These are phyloP conservation scores for Syncephalastrum contaminatum DNA, from an alignment of 371 early-diverging fungal species.

Conservation along the genomic window DNA sequence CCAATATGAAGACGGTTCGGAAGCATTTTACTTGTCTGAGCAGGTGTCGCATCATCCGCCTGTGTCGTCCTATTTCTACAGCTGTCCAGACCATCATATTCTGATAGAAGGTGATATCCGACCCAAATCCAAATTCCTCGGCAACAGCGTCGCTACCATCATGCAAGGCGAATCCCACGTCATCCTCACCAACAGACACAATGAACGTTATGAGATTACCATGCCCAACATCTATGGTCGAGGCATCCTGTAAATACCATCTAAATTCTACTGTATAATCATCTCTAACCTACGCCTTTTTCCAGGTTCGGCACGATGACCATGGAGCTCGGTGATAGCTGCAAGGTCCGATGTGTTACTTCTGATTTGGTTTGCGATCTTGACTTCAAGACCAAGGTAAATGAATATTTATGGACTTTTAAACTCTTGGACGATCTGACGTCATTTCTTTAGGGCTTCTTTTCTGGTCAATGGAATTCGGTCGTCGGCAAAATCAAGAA, in stretches of 20 bases:
- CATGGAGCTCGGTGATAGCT: slow-evolving; percentile 88
- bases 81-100: slow-evolving; percentile 79
- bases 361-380: slow-evolving; percentile 77
- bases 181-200: slow-evolving; percentile 59
- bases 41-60: slow-evolving; percentile 97
- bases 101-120: slow-evolving; percentile 80
- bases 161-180: slow-evolving; percentile 80
- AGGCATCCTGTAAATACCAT: slow-evolving; percentile 58
- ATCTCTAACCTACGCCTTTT: slow-evolving; percentile 12
- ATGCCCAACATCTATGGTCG: slow-evolving; percentile 95
- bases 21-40: slow-evolving; percentile 82
- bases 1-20: slow-evolving; percentile 65
- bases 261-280: background rate
- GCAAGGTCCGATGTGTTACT: slow-evolving; percentile 72
- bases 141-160: slow-evolving; percentile 92
- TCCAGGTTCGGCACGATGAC: slow-evolving; percentile 86
- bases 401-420: background rate
- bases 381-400: slow-evolving; percentile 93
- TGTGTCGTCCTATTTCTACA: slow-evolving; percentile 80
- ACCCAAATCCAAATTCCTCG: slow-evolving; percentile 90
- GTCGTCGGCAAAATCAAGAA: slow-evolving; percentile 81
- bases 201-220: slow-evolving; percentile 77
- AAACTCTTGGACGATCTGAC: background rate
- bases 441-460: slow-evolving; percentile 67
- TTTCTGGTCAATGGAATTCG: slow-evolving; percentile 79